Evolutionary conservation across 352 stramenopile species (phyloP).

Genomic region (Pythium dissotocum): DNA sequence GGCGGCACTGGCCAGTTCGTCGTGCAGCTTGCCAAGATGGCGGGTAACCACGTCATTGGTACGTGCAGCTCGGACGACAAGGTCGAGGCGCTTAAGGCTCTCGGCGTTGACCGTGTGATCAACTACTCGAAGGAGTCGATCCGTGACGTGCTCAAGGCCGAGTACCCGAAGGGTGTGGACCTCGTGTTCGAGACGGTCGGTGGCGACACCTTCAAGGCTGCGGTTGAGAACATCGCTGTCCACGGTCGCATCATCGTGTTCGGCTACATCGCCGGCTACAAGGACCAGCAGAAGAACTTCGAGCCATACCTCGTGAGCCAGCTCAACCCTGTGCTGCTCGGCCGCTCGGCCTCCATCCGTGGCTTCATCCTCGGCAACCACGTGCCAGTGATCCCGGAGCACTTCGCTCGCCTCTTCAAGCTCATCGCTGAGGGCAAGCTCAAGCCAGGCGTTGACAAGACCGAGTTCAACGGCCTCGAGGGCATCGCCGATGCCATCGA

Average conservation of each 20-base stretch:
- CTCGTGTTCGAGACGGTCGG: constrained; percentile 48
- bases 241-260: constrained; percentile 47
- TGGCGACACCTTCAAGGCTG: constrained; percentile 42
- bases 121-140: constrained; percentile 72
- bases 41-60: constrained; percentile 70
- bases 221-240: constrained; percentile 34
- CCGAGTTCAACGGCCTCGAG: constrained; percentile 24
- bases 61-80: constrained; percentile 77
- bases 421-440: constrained; percentile 21
- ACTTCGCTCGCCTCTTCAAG: constrained; percentile 8
- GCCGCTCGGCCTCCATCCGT: constrained; percentile 42
- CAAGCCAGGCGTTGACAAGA: constrained; percentile 41
- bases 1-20: constrained; percentile 73
- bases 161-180: constrained; percentile 46
- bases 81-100: constrained; percentile 37
- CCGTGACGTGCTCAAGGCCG: constrained; percentile 43
- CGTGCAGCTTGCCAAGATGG: constrained; percentile 70
- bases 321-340: constrained; percentile 38
- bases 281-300: constrained; percentile 45
- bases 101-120: constrained; percentile 60
- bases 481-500: constrained; percentile 59
- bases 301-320: constrained; percentile 15
- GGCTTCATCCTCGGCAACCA: constrained; percentile 50
- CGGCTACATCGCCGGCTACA: constrained; percentile 43
- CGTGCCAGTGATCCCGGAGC: constrained; percentile 42